Conservation (phyloP, 2,329 filamentous ascomycete genomes). For the Grosmannia clavigera region DNA sequence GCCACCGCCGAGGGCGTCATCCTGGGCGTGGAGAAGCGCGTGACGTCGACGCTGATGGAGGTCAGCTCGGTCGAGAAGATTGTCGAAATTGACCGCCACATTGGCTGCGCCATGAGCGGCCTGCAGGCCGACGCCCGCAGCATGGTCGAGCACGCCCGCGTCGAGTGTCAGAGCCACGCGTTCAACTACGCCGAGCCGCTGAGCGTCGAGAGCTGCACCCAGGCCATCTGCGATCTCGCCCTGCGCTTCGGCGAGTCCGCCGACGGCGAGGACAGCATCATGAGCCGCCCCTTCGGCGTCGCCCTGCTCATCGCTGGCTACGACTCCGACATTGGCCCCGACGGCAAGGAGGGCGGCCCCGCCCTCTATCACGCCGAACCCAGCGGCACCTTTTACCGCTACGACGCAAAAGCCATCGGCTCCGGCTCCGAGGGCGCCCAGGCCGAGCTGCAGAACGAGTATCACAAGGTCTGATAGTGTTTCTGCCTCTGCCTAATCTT, state of each 20-base stretch:
- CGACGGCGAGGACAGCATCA: conserved; percentile 96
- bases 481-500: too few species aligned
- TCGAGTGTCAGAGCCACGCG: conserved; percentile 91
- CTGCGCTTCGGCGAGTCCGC: conserved; percentile 94
- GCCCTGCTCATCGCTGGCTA: conserved; percentile 92
- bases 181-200: conserved; percentile 98
- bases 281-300: conserved; percentile 94
- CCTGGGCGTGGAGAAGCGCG: conserved; percentile 96
- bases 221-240: conserved; percentile 95
- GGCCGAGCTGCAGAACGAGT: conserved; percentile 96
- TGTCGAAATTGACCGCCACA: conserved; percentile 97
- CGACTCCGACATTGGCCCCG: conserved; percentile 34
- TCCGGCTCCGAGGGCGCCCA: conserved; percentile 95
- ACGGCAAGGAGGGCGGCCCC: conserved; percentile 64
- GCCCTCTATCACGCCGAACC: conserved; percentile 97
- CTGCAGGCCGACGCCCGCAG: conserved; percentile 94
- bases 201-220: conserved; percentile 93
- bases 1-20: conserved; percentile 92
- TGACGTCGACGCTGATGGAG: conserved; percentile 93
- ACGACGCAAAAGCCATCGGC: conserved; percentile 97
- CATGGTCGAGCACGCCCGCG: conserved; percentile 96
- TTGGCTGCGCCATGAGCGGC: conserved; percentile 97
- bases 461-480: conserved; percentile 57
- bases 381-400: conserved; percentile 95
- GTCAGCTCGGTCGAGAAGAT: conserved; percentile 99